Evolutionary conservation across 2,329 filamentous ascomycete species (phyloP).

Genomic region (Aureobasidium zeae): DNA sequence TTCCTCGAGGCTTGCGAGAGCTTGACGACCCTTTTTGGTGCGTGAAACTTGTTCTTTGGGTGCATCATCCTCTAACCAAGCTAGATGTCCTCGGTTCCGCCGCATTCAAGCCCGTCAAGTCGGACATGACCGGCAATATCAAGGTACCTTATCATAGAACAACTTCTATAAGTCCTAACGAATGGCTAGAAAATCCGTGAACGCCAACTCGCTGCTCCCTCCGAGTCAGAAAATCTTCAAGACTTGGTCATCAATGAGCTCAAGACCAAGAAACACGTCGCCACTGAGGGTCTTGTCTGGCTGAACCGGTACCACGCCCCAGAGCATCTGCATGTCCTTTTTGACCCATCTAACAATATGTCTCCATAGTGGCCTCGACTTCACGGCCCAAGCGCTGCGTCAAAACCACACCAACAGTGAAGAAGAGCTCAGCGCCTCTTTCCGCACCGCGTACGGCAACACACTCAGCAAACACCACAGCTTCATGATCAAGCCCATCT

Average conservation of each 20-base stretch:
- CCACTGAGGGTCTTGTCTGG: slow-evolving; percentile 87
- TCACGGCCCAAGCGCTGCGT: slow-evolving; percentile 76
- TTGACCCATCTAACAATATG: background rate
- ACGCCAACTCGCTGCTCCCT: slow-evolving; percentile 66
- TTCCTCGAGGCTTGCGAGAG: slow-evolving; percentile 90
- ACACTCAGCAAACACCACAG: slow-evolving; percentile 90
- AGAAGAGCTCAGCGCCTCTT: slow-evolving; percentile 76
- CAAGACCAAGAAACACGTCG: slow-evolving; percentile 78
- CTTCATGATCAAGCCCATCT: slow-evolving; percentile 83
- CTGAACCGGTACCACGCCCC: slow-evolving; percentile 59
- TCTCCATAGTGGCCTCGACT: slow-evolving; percentile 84
- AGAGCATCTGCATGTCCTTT: slow-evolving; percentile 7
- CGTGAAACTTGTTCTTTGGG: slow-evolving; percentile 16
- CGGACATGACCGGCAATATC: slow-evolving; percentile 82
- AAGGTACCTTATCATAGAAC: too few relatives aligned
- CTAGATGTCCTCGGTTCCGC: slow-evolving; percentile 53
- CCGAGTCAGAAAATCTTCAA: slow-evolving; percentile 75
- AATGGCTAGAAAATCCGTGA: slow-evolving; percentile 73
- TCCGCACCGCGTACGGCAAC: slow-evolving; percentile 71
- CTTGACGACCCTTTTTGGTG: slow-evolving; percentile 79
- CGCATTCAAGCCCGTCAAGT: slow-evolving; percentile 85
- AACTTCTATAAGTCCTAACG: background rate
- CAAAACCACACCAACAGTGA: slow-evolving; percentile 59
- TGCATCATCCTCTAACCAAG: background rate
- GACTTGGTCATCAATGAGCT: slow-evolving; percentile 78